phyloP scores from a whole-genome alignment of 1,284 basidiomycete species.

The Salmacisia buchloeana region DNA sequence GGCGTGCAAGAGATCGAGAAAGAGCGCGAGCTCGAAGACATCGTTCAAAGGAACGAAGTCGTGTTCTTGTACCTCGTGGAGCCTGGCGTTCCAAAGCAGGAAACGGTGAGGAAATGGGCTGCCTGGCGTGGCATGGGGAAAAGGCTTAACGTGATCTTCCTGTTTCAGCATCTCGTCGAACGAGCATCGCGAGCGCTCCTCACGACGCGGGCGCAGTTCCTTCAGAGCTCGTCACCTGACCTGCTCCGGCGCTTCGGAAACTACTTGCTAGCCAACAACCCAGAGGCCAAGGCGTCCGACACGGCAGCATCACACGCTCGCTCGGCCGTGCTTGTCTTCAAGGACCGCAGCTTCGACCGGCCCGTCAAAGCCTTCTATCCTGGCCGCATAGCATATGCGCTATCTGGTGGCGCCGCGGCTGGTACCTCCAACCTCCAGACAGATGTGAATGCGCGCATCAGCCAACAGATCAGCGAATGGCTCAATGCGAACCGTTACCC shows the following conservation, averaged over 20 bases:
- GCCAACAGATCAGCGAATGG: conserved; percentile 22
- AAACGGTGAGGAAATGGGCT: conserved; percentile 2
- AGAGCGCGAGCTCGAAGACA: conserved; percentile 2
- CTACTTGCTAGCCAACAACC: conserved; percentile 5
- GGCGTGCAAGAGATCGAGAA: conserved; percentile 22
- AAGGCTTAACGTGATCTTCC: too few relatives aligned
- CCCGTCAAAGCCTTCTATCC: conserved; percentile 27
- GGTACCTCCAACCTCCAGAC: background rate
- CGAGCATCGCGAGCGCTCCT: conserved; percentile 15
- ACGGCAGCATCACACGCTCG: conserved; percentile 12
- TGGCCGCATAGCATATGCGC: conserved; percentile 9
- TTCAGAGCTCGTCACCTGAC: conserved; percentile 24
- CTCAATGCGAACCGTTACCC: conserved; percentile 31
- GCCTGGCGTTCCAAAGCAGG: conserved; percentile 17
- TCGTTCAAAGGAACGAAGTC: conserved; percentile 19
- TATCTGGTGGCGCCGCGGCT: conserved; percentile 8
- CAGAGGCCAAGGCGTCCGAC: conserved; percentile 10
- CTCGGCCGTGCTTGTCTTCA: conserved; percentile 44
- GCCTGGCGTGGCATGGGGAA: too few relatives aligned
- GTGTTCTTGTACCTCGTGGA: conserved; percentile 39
- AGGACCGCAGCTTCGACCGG: conserved; percentile 25
- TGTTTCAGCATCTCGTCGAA: conserved; percentile 14
- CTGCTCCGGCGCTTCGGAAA: conserved; percentile 26
- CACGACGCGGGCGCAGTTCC: conserved; percentile 20
- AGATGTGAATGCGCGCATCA: background rate